Evolutionary conservation across 2,329 filamentous ascomycete species (phyloP), one percentile per base, ranked within the genome.

Genomic region (Bipolaris cookei): DNA sequence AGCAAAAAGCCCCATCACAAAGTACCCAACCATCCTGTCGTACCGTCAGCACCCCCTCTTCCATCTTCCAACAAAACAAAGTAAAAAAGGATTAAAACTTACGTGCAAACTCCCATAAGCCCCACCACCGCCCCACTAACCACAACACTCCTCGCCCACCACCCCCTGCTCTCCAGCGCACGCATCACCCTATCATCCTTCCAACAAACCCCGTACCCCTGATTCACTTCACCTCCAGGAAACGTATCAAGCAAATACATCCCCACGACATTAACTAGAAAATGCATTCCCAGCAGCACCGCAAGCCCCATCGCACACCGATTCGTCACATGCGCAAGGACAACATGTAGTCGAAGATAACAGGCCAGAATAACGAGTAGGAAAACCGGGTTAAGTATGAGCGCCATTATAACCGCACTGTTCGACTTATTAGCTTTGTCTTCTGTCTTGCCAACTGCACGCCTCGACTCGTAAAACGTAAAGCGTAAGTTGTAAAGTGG

Each of bases 221-320:
- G 10, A 11, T 11, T 16, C 10, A 18, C 28, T 2, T 30, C 16
- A 10, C 8, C 13, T 2, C n/a, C 25, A 3, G 43, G 43, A 21
- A 45, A 21, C 5, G 16, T 21, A 18, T 45, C 43, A 6, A 34
- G 77, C 79, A 41, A 4, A 4, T 6, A 13, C 38, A 41, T 41
- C 1, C 20, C 18, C 2, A 11, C 10, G 1, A 14, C 7, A 14
- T 23, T 3, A 5, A 14, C 6, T 8, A 23, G 3, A 14, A 41
- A 23, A 39, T 13, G 5, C 37, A 5, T 3, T 1, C 10, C 16
- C 6, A 39, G 8, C 6, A 21, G 3, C 14, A 20, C 16, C 16
- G 37, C 7, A 39, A 20, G 16, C 37, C 13, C 10, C 38, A 41
- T 41, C 4, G 18, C 38, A 6, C 11, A 6, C 10, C 38, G 38